A percentile compares a stretch with the other conserved stretches of the same genome.
Evolutionary conservation across 371 early-diverging fungal species (phyloP).

Genomic region (Dentiscutata heterogama): DNA sequence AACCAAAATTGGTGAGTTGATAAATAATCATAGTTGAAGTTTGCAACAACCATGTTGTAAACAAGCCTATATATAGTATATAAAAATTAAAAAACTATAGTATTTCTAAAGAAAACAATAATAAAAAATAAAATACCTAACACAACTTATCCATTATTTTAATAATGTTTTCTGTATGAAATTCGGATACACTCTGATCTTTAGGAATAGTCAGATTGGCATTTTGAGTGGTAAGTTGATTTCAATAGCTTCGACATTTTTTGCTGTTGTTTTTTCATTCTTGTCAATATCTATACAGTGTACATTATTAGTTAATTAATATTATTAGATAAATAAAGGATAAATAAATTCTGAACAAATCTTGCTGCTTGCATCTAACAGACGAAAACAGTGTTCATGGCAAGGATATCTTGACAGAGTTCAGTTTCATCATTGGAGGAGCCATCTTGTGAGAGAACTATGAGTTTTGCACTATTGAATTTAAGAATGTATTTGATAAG

Average conservation of each 20-base stretch:
- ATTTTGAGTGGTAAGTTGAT: no score
- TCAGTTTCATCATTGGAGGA: not conserved
- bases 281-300: not conserved
- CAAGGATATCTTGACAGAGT: conserved; percentile 21
- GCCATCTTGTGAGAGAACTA: conserved; percentile 8
- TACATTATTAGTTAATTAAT: not conserved
- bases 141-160: conserved; percentile 6
- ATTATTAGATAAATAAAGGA: conserved; percentile 22
- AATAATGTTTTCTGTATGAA: conserved; percentile 4
- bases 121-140: not conserved
- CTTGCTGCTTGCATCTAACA: no score
- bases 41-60: not conserved
- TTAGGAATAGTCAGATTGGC: no score
- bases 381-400: no score
- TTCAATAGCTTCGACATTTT: no score
- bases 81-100: not conserved
- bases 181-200: conserved; percentile 6
- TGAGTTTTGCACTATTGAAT: conserved; percentile 16
- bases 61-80: no score
- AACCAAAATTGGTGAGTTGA: not conserved
- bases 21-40: not conserved
- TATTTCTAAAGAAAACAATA: not conserved
- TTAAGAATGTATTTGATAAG: conserved; percentile 12
- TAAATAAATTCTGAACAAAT: not conserved
- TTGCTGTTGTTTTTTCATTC: no score